Conservation (phyloP, 2,329 filamentous ascomycete species). For the Ophiostoma novo-ulmi region DNA sequence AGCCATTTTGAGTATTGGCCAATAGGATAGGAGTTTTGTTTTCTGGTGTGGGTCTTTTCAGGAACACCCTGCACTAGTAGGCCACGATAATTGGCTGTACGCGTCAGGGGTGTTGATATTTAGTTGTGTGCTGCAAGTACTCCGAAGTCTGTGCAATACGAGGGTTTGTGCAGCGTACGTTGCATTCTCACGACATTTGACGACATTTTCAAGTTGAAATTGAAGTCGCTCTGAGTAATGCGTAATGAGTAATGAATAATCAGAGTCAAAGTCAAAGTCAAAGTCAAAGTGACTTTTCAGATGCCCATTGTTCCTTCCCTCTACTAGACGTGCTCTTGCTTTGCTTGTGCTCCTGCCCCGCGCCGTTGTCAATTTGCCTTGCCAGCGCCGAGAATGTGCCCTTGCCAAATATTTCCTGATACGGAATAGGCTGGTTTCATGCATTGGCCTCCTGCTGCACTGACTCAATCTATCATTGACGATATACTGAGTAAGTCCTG, state of each 20-base stretch:
- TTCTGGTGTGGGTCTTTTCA: neutral
- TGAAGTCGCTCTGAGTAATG: neutral
- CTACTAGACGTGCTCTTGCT: neutral
- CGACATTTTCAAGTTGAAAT: neutral
- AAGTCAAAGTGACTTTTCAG: neutral
- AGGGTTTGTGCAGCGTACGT: constrained; percentile 1
- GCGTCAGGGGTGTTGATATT: neutral
- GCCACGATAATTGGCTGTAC: neutral
- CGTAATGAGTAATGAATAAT: no score
- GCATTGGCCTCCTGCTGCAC: constrained; percentile 1
- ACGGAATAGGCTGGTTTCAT: neutral
- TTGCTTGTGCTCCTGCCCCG: neutral
- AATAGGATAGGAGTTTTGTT: neutral
- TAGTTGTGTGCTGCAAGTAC: neutral
- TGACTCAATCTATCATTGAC: neutral
- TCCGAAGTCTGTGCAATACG: neutral
- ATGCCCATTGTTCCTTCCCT: neutral
- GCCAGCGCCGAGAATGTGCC: neutral
- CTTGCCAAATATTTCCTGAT: neutral
- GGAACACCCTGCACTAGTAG: constrained; percentile 4
- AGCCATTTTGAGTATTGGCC: neutral
- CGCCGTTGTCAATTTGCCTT: neutral
- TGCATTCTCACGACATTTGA: neutral
- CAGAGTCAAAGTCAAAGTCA: no score
- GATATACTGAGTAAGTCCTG: no score